Evolutionary conservation across 2,329 filamentous ascomycete species (phyloP), one percentile per base, ranked within the genome.

Genomic region (Aureobasidium lini): DNA sequence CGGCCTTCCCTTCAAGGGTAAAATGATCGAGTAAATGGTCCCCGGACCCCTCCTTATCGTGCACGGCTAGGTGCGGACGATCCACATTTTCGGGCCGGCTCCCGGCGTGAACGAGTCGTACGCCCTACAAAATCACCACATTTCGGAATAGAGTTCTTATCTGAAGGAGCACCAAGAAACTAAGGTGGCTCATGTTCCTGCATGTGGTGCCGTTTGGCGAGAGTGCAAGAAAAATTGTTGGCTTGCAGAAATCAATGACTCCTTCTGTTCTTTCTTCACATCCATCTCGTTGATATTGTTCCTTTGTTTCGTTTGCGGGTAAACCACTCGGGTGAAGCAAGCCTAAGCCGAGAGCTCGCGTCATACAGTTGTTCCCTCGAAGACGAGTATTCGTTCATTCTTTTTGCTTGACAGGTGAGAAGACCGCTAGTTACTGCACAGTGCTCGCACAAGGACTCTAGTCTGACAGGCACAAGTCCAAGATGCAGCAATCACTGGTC

Each of bases 121-220:
- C 48, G 48, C 48, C 48, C 48, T 52, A 31, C 37, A 34, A 9
- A 28, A 32, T 34, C 23, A 43, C 18, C 39, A 37, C 11, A 15
- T 16, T 15, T 15, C 15, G 10, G 5, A 56, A 28, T 56, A 56
- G 18, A 56, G 29, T 56, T 56, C 52, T 56, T 56, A 56, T 56
- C 52, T 31, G 39, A 23, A 54, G 37, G 36, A 43, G 9, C 50
- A 54, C 50, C 50, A 43, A 54, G 50, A 54, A 54, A 56, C 11
- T 37, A 44, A 56, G 13, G 52, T 54, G 50, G 50, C 50, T 54
- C 29, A 34, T 31, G 11, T 42, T 34, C n/a, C 52, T 56, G 52
- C 52, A 56, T 56, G 52, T 56, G 52, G 39, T 56, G 40, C 40
- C 29, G 31, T 56, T 56, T 46, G 52, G 52, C 52, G 52, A 46